These are phyloP conservation scores for Phaeotremella skinneri DNA, from an alignment of 768 basidiomycete species.

Conservation along the genomic window DNA sequence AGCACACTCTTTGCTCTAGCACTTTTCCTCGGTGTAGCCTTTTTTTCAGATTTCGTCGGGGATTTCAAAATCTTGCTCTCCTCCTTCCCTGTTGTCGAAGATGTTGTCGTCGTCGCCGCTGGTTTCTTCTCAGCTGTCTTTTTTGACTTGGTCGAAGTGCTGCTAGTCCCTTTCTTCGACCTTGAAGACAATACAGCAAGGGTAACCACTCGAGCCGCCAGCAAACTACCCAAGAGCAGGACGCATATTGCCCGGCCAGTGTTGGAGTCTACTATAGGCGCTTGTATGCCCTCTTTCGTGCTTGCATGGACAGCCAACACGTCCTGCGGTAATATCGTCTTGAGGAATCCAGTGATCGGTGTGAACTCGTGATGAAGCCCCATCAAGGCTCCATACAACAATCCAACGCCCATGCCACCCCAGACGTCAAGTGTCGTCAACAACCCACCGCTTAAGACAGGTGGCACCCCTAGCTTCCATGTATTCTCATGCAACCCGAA, in stretches of 20 bases:
- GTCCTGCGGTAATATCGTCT: constrained; percentile 19
- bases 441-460: constrained; percentile 26
- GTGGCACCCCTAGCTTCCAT: constrained; percentile 33
- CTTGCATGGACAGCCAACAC: neutral
- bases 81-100: constrained; percentile 7
- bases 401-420: constrained; percentile 24
- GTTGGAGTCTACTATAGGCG: constrained; percentile 9
- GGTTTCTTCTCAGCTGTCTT: too few species aligned
- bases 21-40: constrained; percentile 25
- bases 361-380: constrained; percentile 11
- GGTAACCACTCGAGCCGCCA: constrained; percentile 22
- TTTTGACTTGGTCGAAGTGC: neutral
- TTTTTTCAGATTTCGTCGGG: constrained; percentile 18
- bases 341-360: constrained; percentile 7
- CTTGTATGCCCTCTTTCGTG: neutral
- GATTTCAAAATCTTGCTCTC: constrained; percentile 22
- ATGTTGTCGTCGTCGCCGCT: neutral
- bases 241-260: constrained; percentile 29
- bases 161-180: neutral
- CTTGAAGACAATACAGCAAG: neutral
- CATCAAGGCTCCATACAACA: constrained; percentile 22
- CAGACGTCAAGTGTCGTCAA: constrained; percentile 32
- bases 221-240: constrained; percentile 22
- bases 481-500: constrained; percentile 25
- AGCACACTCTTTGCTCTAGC: constrained; percentile 7